Evolutionary conservation across 148 eudicot genomes (phyloP).

Genomic region (Camellia lanceoleosa): DNA sequence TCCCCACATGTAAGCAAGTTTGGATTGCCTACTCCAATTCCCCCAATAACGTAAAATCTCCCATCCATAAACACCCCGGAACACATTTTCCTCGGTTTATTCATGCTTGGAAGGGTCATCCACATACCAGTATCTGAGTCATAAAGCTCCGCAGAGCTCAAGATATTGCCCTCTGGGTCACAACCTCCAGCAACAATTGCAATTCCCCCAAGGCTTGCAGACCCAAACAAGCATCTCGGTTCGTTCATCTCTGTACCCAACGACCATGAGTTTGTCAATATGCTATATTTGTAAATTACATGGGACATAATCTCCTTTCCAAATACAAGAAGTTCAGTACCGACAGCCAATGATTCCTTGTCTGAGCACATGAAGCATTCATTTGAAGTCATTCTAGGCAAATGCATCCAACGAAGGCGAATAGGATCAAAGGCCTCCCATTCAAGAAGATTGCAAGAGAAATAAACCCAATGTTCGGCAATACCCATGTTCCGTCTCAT

Average conservation of each 20-base stretch:
- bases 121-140: slow-evolving; percentile 31
- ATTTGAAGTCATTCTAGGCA: slow-evolving; percentile 23
- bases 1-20: slow-evolving; percentile 31
- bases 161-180: slow-evolving; percentile 26
- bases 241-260: slow-evolving; percentile 19
- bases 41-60: slow-evolving; percentile 37
- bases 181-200: slow-evolving; percentile 28
- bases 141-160: slow-evolving; percentile 31
- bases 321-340: slow-evolving; percentile 29
- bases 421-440: slow-evolving; percentile 30
- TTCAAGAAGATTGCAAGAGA: slow-evolving; percentile 26
- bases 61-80: slow-evolving; percentile 39
- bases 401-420: slow-evolving; percentile 22
- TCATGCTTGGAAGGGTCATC: slow-evolving; percentile 33
- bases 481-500: slow-evolving; percentile 25
- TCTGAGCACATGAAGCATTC: slow-evolving; percentile 27
- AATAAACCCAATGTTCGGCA: slow-evolving; percentile 25
- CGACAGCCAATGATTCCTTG: slow-evolving; percentile 32
- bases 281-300: slow-evolving; percentile 23
- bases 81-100: slow-evolving; percentile 35
- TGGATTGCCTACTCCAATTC: slow-evolving; percentile 24
- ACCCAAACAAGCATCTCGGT: slow-evolving; percentile 27
- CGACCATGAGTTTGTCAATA: slow-evolving; percentile 27
- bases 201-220: slow-evolving; percentile 24
- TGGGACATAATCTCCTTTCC: slow-evolving; percentile 23